A percentile compares a stretch with the other conserved stretches of the same genome.
phyloP scores from a whole-genome alignment of 2,329 filamentous ascomycete genomes.

The Aspergillus calidoustus region DNA sequence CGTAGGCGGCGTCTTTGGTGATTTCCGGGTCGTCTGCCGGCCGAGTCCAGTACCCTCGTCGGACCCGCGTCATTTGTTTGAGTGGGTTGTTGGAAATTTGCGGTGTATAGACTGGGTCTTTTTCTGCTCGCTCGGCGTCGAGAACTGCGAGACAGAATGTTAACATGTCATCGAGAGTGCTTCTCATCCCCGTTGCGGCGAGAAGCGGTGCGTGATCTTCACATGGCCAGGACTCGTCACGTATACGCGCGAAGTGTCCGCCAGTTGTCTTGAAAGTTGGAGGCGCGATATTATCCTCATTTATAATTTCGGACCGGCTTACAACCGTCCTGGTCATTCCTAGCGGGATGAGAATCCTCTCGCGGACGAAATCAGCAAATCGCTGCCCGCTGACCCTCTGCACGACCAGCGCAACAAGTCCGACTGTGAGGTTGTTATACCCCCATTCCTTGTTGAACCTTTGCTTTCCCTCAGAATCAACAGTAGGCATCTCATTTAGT shows the following conservation, averaged over 20 bases:
- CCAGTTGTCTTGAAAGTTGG: neutral
- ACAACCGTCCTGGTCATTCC: constrained; percentile 30
- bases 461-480: neutral
- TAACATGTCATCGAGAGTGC: constrained; percentile 30
- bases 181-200: constrained; percentile 25
- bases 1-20: constrained; percentile 25
- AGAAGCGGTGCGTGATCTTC: constrained; percentile 21
- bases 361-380: constrained; percentile 30
- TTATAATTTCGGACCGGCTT: constrained; percentile 4
- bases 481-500: neutral
- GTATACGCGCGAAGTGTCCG: neutral
- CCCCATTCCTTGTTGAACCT: constrained; percentile 5
- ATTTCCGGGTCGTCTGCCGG: constrained; percentile 19
- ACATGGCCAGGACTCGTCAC: constrained; percentile 16
- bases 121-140: constrained; percentile 22
- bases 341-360: constrained; percentile 30
- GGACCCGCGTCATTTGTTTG: constrained; percentile 24
- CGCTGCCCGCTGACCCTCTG: constrained; percentile 25
- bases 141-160: constrained; percentile 29
- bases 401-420: constrained; percentile 29
- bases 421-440: constrained; percentile 34
- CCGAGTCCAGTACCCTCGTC: constrained; percentile 25
- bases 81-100: constrained; percentile 20
- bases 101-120: neutral
- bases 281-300: constrained; percentile 15